These are phyloP conservation scores for Lentinus brumalis DNA, from an alignment of 768 basidiomycete species.

Conservation along the genomic window DNA sequence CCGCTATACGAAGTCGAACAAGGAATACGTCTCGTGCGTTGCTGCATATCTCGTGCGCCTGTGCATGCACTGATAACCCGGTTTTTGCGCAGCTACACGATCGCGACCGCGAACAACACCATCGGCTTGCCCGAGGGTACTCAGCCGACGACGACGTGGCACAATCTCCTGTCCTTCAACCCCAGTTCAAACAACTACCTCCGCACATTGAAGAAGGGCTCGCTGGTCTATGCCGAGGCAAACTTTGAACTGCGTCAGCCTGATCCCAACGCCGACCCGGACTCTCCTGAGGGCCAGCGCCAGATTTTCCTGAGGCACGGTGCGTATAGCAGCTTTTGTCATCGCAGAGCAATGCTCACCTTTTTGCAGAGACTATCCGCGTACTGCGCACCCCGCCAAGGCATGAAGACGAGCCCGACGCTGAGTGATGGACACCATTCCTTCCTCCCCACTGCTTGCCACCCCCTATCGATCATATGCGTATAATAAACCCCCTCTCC, in stretches of 20 bases:
- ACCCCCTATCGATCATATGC: not conserved
- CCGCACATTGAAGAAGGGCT: constrained; percentile 64
- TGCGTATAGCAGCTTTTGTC: constrained; percentile 25
- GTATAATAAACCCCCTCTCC: constrained; percentile 13
- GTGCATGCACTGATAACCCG: not conserved
- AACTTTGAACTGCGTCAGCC: constrained; percentile 76
- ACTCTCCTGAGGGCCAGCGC: constrained; percentile 70
- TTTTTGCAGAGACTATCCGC: constrained; percentile 52
- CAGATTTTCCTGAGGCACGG: constrained; percentile 85
- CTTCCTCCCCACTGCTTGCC: not conserved
- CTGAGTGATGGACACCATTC: not conserved
- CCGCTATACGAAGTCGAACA: constrained; percentile 68
- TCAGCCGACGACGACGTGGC: constrained; percentile 66
- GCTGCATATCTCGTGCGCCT: not conserved
- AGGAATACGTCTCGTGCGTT: constrained; percentile 75
- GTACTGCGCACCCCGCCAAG: constrained; percentile 38
- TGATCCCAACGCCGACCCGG: constrained; percentile 62
- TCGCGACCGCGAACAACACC: constrained; percentile 69
- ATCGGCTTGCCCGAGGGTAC: constrained; percentile 58
- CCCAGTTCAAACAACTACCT: constrained; percentile 63
- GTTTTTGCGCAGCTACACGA: constrained; percentile 56
- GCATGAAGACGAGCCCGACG: constrained; percentile 5
- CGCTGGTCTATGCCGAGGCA: constrained; percentile 81
- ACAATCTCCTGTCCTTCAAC: constrained; percentile 75
- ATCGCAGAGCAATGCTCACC: constrained; percentile 8